Conservation (phyloP, 2,329 filamentous ascomycete species). For the Chrysoporthe puriensis region DNA sequence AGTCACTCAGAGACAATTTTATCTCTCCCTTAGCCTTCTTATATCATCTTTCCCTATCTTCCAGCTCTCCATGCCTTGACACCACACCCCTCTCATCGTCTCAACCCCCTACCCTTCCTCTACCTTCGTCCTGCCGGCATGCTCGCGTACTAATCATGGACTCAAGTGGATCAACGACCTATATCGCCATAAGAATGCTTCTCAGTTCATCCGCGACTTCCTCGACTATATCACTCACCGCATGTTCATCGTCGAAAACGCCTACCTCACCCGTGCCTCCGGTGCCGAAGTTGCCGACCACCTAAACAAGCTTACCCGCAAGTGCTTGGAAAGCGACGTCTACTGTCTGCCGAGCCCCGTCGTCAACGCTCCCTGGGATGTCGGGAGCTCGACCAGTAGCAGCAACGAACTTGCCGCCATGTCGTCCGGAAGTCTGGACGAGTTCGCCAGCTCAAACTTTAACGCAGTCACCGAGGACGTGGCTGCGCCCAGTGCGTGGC, state of each 20-base stretch:
- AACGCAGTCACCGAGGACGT: not conserved
- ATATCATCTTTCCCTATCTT: not conserved
- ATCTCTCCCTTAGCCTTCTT: not conserved
- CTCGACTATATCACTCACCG: constrained; percentile 29
- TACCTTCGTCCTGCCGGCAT: not conserved
- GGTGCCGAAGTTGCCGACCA: constrained; percentile 28
- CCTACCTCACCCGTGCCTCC: constrained; percentile 22
- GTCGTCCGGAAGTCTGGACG: constrained; percentile 18
- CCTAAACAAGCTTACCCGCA: constrained; percentile 24
- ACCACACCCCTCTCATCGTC: not conserved
- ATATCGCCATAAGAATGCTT: constrained; percentile 27
- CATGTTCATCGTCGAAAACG: constrained; percentile 30
- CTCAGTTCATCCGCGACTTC: constrained; percentile 29
- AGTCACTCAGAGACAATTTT: constrained; percentile 1
- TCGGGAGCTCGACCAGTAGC: constrained; percentile 19
- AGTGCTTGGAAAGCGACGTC: constrained; percentile 24
- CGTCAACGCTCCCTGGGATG: constrained; percentile 11
- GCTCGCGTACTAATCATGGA: not conserved
- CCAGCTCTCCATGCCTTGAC: not conserved
- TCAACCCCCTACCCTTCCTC: not conserved
- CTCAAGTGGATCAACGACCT: constrained; percentile 29
- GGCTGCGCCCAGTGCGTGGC: constrained; percentile 15
- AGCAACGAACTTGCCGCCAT: constrained; percentile 7
- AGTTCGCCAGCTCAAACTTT: constrained; percentile 20
- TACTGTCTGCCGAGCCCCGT: constrained; percentile 23